A percentile compares a stretch with the other conserved stretches of the same genome.
Conservation (phyloP, 192 early-diverging fungal genomes). For the Podila horticola region DNA sequence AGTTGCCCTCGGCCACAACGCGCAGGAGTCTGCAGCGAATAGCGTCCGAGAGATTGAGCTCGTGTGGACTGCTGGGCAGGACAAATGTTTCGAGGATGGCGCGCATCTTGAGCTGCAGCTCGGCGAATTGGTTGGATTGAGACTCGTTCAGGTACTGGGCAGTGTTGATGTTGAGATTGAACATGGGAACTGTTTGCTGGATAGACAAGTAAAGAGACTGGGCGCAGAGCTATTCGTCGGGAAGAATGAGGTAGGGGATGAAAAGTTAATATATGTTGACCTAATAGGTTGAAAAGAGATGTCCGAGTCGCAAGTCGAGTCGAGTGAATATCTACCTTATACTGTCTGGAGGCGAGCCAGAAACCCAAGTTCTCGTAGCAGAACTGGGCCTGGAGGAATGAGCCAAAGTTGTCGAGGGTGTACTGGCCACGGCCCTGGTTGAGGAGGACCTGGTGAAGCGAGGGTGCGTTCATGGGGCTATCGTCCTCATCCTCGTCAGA, state of each 20-base stretch:
- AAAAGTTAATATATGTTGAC: too few relatives aligned
- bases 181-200: slow-evolving; percentile 30
- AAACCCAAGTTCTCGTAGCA: slow-evolving; percentile 54
- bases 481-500: slow-evolving; percentile 20
- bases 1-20: slow-evolving; percentile 37
- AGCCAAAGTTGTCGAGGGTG: slow-evolving; percentile 50
- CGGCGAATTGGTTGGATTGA: slow-evolving; percentile 29
- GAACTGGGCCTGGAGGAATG: slow-evolving; percentile 49
- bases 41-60: slow-evolving; percentile 48
- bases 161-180: slow-evolving; percentile 22
- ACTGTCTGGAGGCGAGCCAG: slow-evolving; percentile 51
- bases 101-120: slow-evolving; percentile 47
- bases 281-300: too few relatives aligned
- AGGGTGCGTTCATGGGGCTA: slow-evolving; percentile 27
- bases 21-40: slow-evolving; percentile 37
- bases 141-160: slow-evolving; percentile 31
- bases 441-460: slow-evolving; percentile 46
- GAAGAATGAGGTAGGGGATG: too few relatives aligned
- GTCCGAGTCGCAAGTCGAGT: too few relatives aligned
- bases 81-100: slow-evolving; percentile 52
- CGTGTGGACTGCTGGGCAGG: slow-evolving; percentile 50
- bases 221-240: slow-evolving; percentile 34
- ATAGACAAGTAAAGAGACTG: slow-evolving; percentile 42
- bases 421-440: slow-evolving; percentile 52
- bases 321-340: slow-evolving; percentile 25